Base-by-base conservation (phyloP, 495 filamentous ascomycete genomes). In the Immersiella caudata region DNA sequence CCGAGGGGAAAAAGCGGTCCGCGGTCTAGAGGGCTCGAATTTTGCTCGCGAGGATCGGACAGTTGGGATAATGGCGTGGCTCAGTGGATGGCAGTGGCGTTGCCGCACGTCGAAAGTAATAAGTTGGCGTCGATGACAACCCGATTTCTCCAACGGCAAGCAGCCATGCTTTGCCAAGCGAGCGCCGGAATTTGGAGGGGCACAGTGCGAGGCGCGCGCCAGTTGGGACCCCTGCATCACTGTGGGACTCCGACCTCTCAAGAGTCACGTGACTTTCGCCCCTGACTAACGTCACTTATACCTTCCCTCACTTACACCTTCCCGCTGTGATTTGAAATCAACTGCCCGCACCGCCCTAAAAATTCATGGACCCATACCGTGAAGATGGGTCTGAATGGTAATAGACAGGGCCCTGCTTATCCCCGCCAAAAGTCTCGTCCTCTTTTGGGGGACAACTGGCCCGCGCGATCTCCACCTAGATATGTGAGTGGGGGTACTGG, bases 1-100 rank as follows among this genome's bases (percentile, higher is more conserved):
- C 80, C 78, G 35, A 49, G 40, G 46, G 64, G 46, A 36, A 51
- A 33, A 26, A 21, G 51, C 24, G 29, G 14, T 25, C 25, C 9
- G 14, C 11, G 46, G 46, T 12, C 20, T 1, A 50, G 6, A 50
- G 24, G 14, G 20, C 20, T 51, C 60, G 60, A 51, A 11, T 36
- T 6, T 25, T 7, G 6, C 9, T 11, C 2, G 16, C 26, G 26
- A 21, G 54, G 3, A 18, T 57, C 54, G n/a, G 22, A 12, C 16
- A 12, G 40, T 12, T 46, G 40, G 9, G 40, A 12, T 4, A 46
- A 46, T 46, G 40, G 2, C 5, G 40, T 21, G 22, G 22, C 26
- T 54, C 8, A 21, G 20, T 14, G 26, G 21, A 26, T 57, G 54
- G 22, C 54, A 21, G 22, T 7, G 4, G 12, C n/a, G 54, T 21